A percentile compares a stretch with the other conserved stretches of the same genome.
phyloP scores from a whole-genome alignment of 352 stramenopile genomes.

The Phytophthora capsici region DNA sequence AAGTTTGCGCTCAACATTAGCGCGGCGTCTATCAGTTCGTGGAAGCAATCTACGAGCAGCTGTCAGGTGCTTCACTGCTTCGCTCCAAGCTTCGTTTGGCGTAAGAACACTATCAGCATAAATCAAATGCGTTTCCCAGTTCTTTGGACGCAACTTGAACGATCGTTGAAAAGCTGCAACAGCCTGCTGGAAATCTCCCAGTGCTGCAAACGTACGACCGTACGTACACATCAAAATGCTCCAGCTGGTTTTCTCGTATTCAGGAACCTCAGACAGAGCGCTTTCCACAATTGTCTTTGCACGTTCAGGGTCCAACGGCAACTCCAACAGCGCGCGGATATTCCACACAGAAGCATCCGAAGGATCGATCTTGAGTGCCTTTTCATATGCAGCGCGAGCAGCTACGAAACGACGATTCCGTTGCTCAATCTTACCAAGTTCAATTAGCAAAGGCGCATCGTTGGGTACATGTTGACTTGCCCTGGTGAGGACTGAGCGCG shows the following conservation, averaged over 20 bases:
- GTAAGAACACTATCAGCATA: constrained; percentile 79
- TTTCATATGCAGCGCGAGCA: constrained; percentile 70
- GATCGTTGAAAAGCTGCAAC: constrained; percentile 83
- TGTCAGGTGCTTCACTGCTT: constrained; percentile 77
- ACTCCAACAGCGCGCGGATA: constrained; percentile 77
- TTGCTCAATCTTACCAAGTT: constrained; percentile 86
- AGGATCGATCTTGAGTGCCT: constrained; percentile 76
- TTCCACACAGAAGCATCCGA: constrained; percentile 81
- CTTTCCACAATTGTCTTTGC: constrained; percentile 81
- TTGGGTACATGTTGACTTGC: constrained; percentile 74
- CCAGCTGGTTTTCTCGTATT: constrained; percentile 86
- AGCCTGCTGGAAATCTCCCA: constrained; percentile 76
- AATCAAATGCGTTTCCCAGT: constrained; percentile 87
- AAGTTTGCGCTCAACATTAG: constrained; percentile 70
- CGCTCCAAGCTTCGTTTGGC: constrained; percentile 74
- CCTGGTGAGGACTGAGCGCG: constrained; percentile 68
- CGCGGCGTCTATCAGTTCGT: constrained; percentile 57
- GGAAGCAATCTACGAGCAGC: constrained; percentile 65
- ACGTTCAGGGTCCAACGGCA: constrained; percentile 66
- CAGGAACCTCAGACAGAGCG: constrained; percentile 65
- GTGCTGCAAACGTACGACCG: constrained; percentile 67
- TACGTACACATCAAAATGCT: constrained; percentile 89
- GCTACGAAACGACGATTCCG: constrained; percentile 61
- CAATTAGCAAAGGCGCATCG: constrained; percentile 71
- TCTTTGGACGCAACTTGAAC: constrained; percentile 80